These are phyloP conservation scores for Nicotiana noctiflora DNA, from an alignment of 257 asterid genomes.

Conservation along the genomic window DNA sequence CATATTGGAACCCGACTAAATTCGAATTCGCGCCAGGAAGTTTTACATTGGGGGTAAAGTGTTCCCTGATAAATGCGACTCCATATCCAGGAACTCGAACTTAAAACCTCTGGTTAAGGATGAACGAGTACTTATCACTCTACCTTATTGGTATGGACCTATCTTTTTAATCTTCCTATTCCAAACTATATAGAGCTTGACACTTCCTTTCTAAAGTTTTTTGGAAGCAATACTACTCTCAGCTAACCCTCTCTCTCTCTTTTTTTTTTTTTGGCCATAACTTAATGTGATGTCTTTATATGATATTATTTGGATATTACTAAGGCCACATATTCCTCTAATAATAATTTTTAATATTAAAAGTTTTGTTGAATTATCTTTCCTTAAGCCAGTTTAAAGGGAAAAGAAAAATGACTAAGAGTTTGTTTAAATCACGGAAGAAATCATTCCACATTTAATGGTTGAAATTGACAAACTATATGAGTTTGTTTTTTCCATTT, in stretches of 20 bases:
- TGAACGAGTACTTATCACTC: no score
- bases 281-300: neutral
- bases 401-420: neutral
- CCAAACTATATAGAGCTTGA: slow-evolving; percentile 19
- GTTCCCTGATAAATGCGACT: no score
- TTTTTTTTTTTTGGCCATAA: neutral
- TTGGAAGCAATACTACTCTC: slow-evolving; percentile 15
- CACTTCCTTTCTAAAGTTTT: slow-evolving; percentile 17
- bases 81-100: no score
- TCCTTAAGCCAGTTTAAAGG: neutral
- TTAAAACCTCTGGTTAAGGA: no score
- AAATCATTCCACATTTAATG: neutral
- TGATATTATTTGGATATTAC: neutral
- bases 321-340: neutral
- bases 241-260: neutral
- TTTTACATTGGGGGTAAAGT: no score
- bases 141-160: neutral
- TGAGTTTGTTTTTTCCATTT: neutral
- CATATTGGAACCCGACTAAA: no score
- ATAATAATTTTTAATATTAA: no score
- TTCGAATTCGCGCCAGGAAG: no score
- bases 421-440: neutral
- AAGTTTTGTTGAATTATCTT: neutral
- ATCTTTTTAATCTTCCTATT: slow-evolving; percentile 5
- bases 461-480: neutral